Percentiles rank a stretch among this genome's conserved stretches.
Conservation (phyloP, 495 filamentous ascomycete genomes). For the Aspergillus coremiiformis region DNA sequence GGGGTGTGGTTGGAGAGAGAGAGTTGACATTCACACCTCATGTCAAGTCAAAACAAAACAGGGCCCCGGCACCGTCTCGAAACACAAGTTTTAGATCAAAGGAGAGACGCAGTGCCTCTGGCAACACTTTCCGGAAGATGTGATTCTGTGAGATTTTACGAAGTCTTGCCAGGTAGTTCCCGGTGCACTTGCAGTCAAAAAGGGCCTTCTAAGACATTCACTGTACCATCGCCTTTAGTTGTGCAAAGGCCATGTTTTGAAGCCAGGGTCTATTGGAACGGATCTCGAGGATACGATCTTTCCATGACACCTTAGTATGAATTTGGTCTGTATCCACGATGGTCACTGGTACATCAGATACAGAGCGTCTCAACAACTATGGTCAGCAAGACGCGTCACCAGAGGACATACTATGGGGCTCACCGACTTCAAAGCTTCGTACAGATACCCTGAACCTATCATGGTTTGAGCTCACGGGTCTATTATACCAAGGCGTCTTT, state of each 20-base stretch:
- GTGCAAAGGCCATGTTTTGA: not conserved
- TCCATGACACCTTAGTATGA: not conserved
- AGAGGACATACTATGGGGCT: not conserved
- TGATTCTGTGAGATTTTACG: conserved; percentile 16
- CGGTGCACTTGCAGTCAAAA: not conserved
- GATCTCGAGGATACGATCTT: not conserved
- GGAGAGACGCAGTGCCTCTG: conserved; percentile 46
- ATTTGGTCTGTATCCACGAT: not conserved
- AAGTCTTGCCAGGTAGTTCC: not conserved
- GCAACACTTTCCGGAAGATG: conserved; percentile 47
- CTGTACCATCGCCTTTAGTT: not conserved
- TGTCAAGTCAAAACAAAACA: conserved; percentile 43
- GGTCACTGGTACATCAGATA: not conserved
- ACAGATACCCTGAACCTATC: not conserved
- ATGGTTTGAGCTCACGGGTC: not conserved
- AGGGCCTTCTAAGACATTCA: not conserved
- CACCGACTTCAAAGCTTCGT: not conserved
- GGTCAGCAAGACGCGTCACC: not conserved
- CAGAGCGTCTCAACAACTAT: not conserved
- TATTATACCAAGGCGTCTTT: not conserved
- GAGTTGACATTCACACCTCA: conserved; percentile 77
- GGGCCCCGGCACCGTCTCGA: conserved; percentile 25
- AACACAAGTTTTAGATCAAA: conserved; percentile 30
- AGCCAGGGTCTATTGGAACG: not conserved
- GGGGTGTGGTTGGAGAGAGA: conserved; percentile 69